Evolutionary conservation across 164 flowering plant species (phyloP).

Genomic region (Annona cherimola): DNA sequence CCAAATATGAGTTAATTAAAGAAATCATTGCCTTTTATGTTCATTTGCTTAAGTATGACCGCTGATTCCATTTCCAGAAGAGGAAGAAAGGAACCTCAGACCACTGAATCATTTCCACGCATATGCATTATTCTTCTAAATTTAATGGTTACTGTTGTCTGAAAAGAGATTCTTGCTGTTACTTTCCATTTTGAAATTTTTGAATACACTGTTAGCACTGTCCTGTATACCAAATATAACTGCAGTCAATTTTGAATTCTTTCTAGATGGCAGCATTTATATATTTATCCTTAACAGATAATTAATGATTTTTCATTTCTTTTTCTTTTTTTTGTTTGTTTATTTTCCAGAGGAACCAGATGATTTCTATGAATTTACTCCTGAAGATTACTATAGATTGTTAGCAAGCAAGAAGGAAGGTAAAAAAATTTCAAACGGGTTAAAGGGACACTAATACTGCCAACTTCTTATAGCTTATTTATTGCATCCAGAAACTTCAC

Average conservation of each 20-base stretch:
- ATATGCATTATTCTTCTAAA: too few relatives aligned
- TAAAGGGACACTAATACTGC: background rate
- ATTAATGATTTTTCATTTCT: background rate
- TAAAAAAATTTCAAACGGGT: conserved; percentile 18
- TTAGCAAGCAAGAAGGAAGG: conserved; percentile 71
- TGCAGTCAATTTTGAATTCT: background rate
- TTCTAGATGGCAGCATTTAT: background rate
- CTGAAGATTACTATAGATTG: conserved; percentile 71
- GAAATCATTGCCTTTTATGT: too few relatives aligned
- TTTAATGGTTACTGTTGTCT: too few relatives aligned
- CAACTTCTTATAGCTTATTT: background rate
- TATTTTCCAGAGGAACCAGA: conserved; percentile 60
- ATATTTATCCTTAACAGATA: background rate
- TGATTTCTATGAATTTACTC: conserved; percentile 76
- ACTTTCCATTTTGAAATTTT: background rate
- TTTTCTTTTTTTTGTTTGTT: background rate
- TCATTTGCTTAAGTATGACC: too few relatives aligned
- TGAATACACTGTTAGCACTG: background rate
- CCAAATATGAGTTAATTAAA: too few relatives aligned
- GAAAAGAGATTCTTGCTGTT: background rate
- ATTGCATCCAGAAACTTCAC: too few relatives aligned
- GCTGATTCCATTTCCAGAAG: too few relatives aligned
- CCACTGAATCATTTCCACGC: too few relatives aligned
- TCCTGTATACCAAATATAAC: background rate
- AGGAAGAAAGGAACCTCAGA: too few relatives aligned